These are phyloP conservation scores for Fusarium ambrosium DNA, from an alignment of 2,329 filamentous ascomycete species.

Conservation along the genomic window DNA sequence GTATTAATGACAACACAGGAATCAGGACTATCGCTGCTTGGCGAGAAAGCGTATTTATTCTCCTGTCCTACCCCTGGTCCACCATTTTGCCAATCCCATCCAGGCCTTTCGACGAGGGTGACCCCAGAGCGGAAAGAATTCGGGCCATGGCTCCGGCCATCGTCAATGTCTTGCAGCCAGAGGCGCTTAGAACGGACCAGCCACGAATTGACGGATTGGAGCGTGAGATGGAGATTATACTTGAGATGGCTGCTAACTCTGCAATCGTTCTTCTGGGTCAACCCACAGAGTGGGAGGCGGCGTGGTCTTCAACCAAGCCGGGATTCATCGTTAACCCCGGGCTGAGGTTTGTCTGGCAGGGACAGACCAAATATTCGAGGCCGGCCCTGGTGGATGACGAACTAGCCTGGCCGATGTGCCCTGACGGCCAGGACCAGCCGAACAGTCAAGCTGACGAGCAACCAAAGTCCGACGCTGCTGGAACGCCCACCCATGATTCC, in stretches of 20 bases:
- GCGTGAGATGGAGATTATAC: rapidly evolving
- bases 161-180: neutral
- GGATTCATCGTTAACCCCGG: neutral
- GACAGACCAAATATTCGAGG: neutral
- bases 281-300: neutral
- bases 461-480: neutral
- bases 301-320: neutral
- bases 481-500: neutral
- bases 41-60: neutral
- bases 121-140: neutral
- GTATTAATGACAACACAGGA: neutral
- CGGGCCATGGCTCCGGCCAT: neutral
- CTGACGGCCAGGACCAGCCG: neutral
- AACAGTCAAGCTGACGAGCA: neutral
- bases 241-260: neutral
- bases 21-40: neutral
- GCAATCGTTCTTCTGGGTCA: neutral
- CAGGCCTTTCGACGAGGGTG: neutral
- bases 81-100: neutral
- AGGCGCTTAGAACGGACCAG: neutral
- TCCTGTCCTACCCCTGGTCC: neutral
- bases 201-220: neutral
- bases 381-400: neutral
- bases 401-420: neutral
- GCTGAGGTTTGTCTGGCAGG: neutral